Base-by-base conservation (phyloP, 2,329 filamentous ascomycete genomes). In the Helotiales sp. region DNA sequence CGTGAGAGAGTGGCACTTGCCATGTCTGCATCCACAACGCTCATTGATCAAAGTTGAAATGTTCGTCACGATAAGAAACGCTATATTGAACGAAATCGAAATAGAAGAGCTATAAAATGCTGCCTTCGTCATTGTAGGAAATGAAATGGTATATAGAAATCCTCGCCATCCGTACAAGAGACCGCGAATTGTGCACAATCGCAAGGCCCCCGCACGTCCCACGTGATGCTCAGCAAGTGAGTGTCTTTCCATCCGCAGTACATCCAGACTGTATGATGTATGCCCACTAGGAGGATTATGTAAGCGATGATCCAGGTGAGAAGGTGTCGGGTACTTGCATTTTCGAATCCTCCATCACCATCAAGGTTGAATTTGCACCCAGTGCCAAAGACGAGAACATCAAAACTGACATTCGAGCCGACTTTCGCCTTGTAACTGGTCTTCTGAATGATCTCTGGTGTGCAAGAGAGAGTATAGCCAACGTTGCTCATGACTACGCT, bases 361-460 rank as follows among this genome's bases (percentile, higher is more conserved):
- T 59, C 24, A 3, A 60, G 52, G 12, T 33, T 59, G 48, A 63
- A 61, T 2, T 27, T 58, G 30, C 49, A 52, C n/a, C 56, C 61
- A 7, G 51, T 24, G 3, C 54, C 54, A 27, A 63, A 54, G 46
- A 63, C 46, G 5, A 63, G 31, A 6, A 63, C 54, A 49, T 63
- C 61, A 19, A 36, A 58, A 31, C 47, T 54, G 17, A 61, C 61
- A 38, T 63, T 59, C 1, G 40, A 34, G 17, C 59, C 58, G 10
- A 63, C 54, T 54, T 63, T 63, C 10, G 61, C 61, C 3, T 63
- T 59, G 27, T 63, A 63, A 25, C 56, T 61, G 8, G 61, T 61
- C 7, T 44, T 50, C 24, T 52, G 36, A 2, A 53, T 29, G 13
- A 55, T 44, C 5, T 55, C 34, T 10, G 55, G 38, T 10, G 55